Conservation (phyloP, 2,329 filamentous ascomycete species). For the Ambrosiella xylebori region DNA sequence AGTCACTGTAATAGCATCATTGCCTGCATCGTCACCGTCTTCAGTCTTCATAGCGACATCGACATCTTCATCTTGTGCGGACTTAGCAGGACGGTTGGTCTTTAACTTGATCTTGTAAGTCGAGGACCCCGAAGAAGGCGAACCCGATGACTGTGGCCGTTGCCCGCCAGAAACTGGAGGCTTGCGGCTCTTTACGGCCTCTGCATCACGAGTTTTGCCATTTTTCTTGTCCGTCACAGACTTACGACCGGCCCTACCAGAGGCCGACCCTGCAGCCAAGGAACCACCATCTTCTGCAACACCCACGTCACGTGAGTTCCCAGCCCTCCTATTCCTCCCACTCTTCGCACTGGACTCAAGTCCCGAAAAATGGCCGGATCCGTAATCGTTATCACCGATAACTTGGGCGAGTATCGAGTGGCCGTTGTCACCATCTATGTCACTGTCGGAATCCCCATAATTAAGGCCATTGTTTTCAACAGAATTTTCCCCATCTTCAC, state of each 20-base stretch:
- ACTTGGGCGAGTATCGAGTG: neutral
- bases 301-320: constrained; percentile 10
- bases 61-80: neutral
- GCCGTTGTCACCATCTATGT: neutral
- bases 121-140: neutral
- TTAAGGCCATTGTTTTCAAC: neutral
- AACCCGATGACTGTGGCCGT: neutral
- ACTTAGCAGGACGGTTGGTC: neutral
- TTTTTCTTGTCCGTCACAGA: neutral
- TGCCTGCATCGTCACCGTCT: neutral
- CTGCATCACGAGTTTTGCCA: neutral
- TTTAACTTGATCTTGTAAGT: neutral
- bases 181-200: neutral
- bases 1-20: neutral
- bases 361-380: neutral
- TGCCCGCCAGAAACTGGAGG: neutral
- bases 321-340: constrained; percentile 9
- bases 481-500: neutral
- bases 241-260: neutral
- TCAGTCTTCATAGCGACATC: neutral
- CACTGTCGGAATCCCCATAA: neutral
- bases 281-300: neutral
- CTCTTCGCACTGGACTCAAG: neutral
- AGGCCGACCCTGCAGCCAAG: neutral
- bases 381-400: neutral